Conservation (phyloP, 495 filamentous ascomycete species). For the Mytilinidion resinicola region DNA sequence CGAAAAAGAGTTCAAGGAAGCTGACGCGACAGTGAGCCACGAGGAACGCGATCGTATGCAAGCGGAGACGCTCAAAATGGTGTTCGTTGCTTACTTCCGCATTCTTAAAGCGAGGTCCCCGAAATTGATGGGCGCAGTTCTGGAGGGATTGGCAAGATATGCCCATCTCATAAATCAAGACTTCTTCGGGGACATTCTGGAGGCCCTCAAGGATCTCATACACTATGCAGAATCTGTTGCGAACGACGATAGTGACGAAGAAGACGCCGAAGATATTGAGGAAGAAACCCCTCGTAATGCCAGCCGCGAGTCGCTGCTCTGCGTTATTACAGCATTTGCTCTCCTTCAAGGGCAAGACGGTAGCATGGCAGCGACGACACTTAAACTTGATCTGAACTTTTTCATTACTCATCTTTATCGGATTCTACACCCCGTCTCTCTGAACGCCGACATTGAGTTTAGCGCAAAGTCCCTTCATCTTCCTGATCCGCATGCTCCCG, state of each 20-base stretch:
- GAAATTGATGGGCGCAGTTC: slow-evolving; percentile 84
- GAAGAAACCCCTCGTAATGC: slow-evolving; percentile 52
- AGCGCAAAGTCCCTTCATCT: slow-evolving; percentile 75
- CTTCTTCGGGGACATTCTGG: slow-evolving; percentile 94
- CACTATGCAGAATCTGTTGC: slow-evolving; percentile 50
- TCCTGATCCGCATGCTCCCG: slow-evolving; percentile 58
- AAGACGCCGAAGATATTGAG: slow-evolving; percentile 43
- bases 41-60: slow-evolving; percentile 91
- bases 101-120: slow-evolving; percentile 76
- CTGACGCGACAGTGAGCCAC: slow-evolving; percentile 81
- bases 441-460: slow-evolving; percentile 81
- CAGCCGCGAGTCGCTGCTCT: slow-evolving; percentile 82
- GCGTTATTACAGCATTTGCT: slow-evolving; percentile 90
- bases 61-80: slow-evolving; percentile 88
- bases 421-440: slow-evolving; percentile 64
- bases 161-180: slow-evolving; percentile 95
- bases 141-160: slow-evolving; percentile 87
- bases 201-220: slow-evolving; percentile 88
- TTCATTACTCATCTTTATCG: slow-evolving; percentile 91
- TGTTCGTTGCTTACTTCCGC: slow-evolving; percentile 90
- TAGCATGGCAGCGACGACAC: slow-evolving; percentile 53
- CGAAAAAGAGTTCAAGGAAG: slow-evolving; percentile 89
- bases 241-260: slow-evolving; percentile 37
- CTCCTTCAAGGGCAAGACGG: slow-evolving; percentile 83
- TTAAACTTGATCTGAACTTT: slow-evolving; percentile 87